Evolutionary conservation across 2,329 filamentous ascomycete genomes (phyloP).

Genomic region (Beauveria sp.): DNA sequence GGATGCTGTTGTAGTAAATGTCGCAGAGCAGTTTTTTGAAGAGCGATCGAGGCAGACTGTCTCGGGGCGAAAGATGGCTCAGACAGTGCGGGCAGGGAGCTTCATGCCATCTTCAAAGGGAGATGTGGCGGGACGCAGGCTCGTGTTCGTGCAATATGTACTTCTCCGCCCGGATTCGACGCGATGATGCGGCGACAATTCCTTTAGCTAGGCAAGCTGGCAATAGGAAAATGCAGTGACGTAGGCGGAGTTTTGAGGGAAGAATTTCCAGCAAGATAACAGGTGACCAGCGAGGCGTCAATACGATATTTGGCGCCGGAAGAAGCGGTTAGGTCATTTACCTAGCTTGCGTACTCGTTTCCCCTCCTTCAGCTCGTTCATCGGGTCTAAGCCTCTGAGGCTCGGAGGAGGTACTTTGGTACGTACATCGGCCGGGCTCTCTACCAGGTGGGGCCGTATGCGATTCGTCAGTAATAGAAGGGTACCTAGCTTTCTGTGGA

Average conservation of each 20-base stretch:
- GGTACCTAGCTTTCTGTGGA: not conserved
- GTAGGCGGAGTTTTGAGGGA: not conserved
- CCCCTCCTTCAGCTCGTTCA: not conserved
- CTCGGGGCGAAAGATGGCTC: not conserved
- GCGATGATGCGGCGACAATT: not conserved
- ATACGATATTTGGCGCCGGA: conserved; percentile 2
- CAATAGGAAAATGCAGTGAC: not conserved
- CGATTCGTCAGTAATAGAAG: not conserved
- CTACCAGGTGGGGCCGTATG: not conserved
- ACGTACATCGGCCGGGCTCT: not conserved
- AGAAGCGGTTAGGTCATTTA: conserved; percentile 5
- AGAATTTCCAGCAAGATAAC: not conserved
- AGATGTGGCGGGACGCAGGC: not conserved
- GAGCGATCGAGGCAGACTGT: not conserved
- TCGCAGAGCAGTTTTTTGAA: conserved; percentile 15
- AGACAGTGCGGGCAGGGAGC: not conserved
- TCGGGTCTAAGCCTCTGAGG: not conserved
- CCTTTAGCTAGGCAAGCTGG: not conserved
- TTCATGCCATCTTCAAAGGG: conserved; percentile 4
- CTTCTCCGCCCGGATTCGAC: not conserved
- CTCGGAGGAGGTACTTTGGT: not conserved
- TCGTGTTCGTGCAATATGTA: not conserved
- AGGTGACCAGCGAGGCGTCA: not conserved
- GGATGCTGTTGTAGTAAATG: not conserved
- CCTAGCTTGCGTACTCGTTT: not conserved